These are phyloP conservation scores for Leptographium flavum DNA, from an alignment of 2,329 filamentous ascomycete species.

Conservation along the genomic window DNA sequence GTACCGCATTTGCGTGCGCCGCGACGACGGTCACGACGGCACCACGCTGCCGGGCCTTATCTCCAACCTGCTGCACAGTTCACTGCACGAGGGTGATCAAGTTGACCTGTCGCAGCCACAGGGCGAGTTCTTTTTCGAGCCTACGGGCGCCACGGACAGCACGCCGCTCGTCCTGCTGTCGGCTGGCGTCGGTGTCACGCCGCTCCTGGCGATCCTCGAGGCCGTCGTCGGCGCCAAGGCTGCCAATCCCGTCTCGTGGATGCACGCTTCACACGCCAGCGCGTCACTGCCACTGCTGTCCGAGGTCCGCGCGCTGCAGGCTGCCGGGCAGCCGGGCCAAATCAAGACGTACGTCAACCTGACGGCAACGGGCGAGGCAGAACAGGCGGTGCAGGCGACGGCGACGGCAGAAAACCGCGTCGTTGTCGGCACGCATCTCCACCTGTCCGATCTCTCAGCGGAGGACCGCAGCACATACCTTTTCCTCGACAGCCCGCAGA, in stretches of 20 bases:
- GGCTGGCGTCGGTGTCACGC: constrained; percentile 55
- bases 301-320: constrained; percentile 29
- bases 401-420: constrained; percentile 7
- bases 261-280: constrained; percentile 43
- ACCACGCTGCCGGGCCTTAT: constrained; percentile 30
- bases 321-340: constrained; percentile 25
- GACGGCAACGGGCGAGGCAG: constrained; percentile 21
- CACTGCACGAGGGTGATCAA: constrained; percentile 33
- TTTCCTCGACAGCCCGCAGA: constrained; percentile 34
- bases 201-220: constrained; percentile 51
- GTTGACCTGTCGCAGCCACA: constrained; percentile 41
- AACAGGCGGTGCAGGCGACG: constrained; percentile 22
- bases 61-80: constrained; percentile 36
- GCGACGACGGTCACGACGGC: constrained; percentile 27
- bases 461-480: constrained; percentile 38
- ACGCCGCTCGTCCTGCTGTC: constrained; percentile 51
- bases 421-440: constrained; percentile 36
- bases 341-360: constrained; percentile 45
- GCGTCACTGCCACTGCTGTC: constrained; percentile 39
- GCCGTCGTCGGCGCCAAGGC: constrained; percentile 21
- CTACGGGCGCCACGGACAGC: constrained; percentile 22
- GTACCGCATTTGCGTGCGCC: constrained; percentile 68
- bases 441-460: constrained; percentile 39
- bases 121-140: constrained; percentile 49
- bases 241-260: constrained; percentile 41